Evolutionary conservation across 805 yeast genomes (phyloP).

Genomic region (Nakazawaea peltata): DNA sequence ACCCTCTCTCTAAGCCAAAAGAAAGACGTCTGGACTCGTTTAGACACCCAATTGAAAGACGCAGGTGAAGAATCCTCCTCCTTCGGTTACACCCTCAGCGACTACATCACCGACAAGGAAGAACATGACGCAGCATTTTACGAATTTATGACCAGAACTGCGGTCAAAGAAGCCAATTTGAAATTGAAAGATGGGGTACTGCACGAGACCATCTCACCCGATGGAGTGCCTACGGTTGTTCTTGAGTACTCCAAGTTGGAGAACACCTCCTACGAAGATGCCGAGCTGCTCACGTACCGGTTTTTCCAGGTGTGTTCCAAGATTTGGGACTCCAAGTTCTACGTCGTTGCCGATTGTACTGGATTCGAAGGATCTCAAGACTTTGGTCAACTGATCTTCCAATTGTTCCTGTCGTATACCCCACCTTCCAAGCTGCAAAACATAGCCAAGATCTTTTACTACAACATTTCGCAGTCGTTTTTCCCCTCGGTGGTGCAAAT

Average conservation of each 20-base stretch:
- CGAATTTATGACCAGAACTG: conserved; percentile 68
- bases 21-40: conserved; percentile 23
- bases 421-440: conserved; percentile 45
- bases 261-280: conserved; percentile 25
- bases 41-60: conserved; percentile 39
- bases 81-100: conserved; percentile 49
- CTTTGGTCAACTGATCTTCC: conserved; percentile 22
- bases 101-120: conserved; percentile 37
- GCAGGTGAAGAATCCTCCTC: conserved; percentile 55
- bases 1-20: conserved; percentile 13
- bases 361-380: conserved; percentile 31
- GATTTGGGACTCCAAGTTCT: conserved; percentile 63
- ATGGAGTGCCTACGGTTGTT: conserved; percentile 65
- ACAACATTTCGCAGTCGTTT: conserved; percentile 32
- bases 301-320: conserved; percentile 58
- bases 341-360: conserved; percentile 62
- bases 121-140: conserved; percentile 45
- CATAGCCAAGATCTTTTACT: conserved; percentile 46
- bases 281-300: conserved; percentile 49
- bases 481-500: conserved; percentile 1
- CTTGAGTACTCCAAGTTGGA: conserved; percentile 35
- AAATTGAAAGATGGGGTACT: conserved; percentile 38
- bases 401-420: conserved; percentile 32
- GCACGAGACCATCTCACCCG: conserved; percentile 58
- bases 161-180: conserved; percentile 43